phyloP scores from a whole-genome alignment of 225 moss, liverwort and hornwort species.

The Straminergon stramineum region DNA sequence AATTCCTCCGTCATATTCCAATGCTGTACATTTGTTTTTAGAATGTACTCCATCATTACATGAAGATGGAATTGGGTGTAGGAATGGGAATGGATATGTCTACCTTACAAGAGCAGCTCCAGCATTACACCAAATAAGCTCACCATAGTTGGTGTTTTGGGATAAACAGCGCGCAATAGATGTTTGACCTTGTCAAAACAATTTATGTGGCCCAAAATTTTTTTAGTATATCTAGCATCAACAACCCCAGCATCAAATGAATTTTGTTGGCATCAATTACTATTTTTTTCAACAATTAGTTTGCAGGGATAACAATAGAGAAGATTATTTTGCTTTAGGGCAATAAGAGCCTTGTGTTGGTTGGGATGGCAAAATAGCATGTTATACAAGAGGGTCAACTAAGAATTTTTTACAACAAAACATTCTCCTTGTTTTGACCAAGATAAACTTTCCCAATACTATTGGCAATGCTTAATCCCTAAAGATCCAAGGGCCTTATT shows the following conservation, averaged over 20 bases:
- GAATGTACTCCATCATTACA: neutral
- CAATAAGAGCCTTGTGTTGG: neutral
- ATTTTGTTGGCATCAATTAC: neutral
- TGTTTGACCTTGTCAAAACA: neutral
- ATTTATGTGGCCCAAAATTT: neutral
- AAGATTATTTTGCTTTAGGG: neutral
- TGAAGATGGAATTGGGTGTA: neutral
- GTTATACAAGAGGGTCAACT: fast-evolving
- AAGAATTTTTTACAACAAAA: neutral
- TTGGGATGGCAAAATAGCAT: neutral
- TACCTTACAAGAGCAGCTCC: neutral
- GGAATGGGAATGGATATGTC: neutral
- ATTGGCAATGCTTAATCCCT: neutral
- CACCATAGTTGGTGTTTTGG: fast-evolving
- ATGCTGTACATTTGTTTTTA: neutral
- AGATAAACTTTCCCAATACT: neutral
- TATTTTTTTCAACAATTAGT: neutral
- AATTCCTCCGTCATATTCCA: too few relatives aligned
- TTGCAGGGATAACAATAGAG: fast-evolving
- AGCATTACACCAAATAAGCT: neutral
- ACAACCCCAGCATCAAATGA: fast-evolving
- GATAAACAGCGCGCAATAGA: neutral
- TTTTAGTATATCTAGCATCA: neutral
- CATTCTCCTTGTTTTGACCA: neutral
- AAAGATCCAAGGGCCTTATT: too few relatives aligned